Percentiles rank a stretch among this genome's conserved stretches.
Conservation (phyloP, 148 eudicot genomes). For the Salicornia ramosissima region DNA sequence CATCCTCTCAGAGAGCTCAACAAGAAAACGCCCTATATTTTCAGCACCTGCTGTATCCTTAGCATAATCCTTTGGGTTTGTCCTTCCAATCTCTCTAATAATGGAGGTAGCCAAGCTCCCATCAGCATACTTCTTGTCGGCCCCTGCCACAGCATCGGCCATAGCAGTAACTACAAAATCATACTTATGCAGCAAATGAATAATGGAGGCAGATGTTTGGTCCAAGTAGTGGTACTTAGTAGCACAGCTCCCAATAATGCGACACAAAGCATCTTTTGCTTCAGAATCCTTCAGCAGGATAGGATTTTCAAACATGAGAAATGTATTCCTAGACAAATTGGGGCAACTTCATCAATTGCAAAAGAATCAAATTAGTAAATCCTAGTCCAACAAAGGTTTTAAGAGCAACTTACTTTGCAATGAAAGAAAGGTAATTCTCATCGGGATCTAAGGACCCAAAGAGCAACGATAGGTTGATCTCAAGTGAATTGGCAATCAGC, state of each 20-base stretch:
- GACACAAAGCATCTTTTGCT: conserved; percentile 76
- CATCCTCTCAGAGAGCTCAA: conserved; percentile 77
- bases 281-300: conserved; percentile 66
- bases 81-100: conserved; percentile 80
- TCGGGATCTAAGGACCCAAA: conserved; percentile 87
- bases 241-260: conserved; percentile 80
- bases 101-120: conserved; percentile 78
- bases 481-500: conserved; percentile 82
- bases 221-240: conserved; percentile 81
- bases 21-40: conserved; percentile 88
- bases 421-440: conserved; percentile 85
- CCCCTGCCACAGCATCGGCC: conserved; percentile 81
- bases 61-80: conserved; percentile 74
- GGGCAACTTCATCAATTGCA: conserved; percentile 5
- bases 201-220: conserved; percentile 81
- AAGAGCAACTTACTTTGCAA: conserved; percentile 59
- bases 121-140: conserved; percentile 82
- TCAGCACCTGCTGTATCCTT: conserved; percentile 90
- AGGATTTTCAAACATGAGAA: conserved; percentile 75
- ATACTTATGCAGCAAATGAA: conserved; percentile 82
- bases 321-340: conserved; percentile 54
- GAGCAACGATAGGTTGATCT: conserved; percentile 79
- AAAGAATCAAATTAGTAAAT: not conserved
- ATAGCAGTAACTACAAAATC: conserved; percentile 69
- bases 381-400: not conserved